These are phyloP conservation scores for Eragrostis nindensis DNA, from an alignment of 176 grass and related monocot species.

Conservation along the genomic window DNA sequence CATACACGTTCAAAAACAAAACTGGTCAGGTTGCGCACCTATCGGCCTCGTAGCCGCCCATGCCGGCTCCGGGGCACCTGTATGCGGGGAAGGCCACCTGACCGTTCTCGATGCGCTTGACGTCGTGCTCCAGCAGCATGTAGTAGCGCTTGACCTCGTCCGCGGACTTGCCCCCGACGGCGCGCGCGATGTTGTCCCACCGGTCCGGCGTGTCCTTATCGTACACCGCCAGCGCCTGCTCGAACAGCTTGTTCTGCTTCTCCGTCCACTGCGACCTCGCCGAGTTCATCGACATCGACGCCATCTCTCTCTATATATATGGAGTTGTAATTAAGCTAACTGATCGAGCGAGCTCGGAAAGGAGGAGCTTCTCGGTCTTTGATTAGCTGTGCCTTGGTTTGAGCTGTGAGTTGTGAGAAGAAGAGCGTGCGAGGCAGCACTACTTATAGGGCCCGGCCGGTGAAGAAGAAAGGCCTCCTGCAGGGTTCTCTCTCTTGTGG, in stretches of 20 bases:
- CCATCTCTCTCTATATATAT: constrained; percentile 29
- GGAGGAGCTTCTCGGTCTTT: not conserved
- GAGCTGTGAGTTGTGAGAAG: not conserved
- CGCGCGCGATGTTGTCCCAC: constrained; percentile 74
- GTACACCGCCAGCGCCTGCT: constrained; percentile 70
- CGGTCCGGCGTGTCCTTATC: constrained; percentile 62
- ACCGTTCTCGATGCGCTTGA: constrained; percentile 61
- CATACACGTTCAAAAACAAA: too few relatives aligned
- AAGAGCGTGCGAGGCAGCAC: not conserved
- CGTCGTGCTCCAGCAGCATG: constrained; percentile 62
- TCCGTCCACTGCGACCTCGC: constrained; percentile 46
- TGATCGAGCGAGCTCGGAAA: not conserved
- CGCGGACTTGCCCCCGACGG: constrained; percentile 61
- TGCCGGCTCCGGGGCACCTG: constrained; percentile 34
- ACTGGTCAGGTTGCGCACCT: constrained; percentile 32
- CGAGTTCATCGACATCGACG: constrained; percentile 54
- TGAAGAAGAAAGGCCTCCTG: constrained; percentile 3
- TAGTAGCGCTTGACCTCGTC: constrained; percentile 69
- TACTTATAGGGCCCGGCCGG: constrained; percentile 34
- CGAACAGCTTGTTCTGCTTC: constrained; percentile 75
- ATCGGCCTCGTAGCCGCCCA: constrained; percentile 40
- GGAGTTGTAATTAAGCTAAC: not conserved
- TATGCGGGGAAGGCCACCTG: constrained; percentile 60
- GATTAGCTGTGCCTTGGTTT: not conserved
- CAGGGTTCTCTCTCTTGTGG: not conserved